Evolutionary conservation across 306 rosid species (phyloP).

Genomic region (Pterocarpus santalinus): DNA sequence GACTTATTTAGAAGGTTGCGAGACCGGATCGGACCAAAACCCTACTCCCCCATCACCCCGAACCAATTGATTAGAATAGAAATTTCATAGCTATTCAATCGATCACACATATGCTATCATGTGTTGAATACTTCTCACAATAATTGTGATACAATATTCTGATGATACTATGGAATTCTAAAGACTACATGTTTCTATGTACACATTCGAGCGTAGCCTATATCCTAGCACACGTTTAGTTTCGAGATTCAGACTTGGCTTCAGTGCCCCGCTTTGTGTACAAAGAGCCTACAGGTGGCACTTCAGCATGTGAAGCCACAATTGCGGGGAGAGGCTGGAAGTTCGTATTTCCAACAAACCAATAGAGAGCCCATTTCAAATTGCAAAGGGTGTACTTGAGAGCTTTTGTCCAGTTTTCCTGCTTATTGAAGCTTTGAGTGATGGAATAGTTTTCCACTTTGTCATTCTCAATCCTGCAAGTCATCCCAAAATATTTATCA

Average conservation of each 20-base stretch:
- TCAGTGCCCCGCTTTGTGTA: slow-evolving; percentile 62
- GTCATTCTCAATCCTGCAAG: slow-evolving; percentile 86
- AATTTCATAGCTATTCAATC: background rate
- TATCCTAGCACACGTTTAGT: slow-evolving; percentile 41
- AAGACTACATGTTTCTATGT: slow-evolving; percentile 42
- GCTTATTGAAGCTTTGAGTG: slow-evolving; percentile 97
- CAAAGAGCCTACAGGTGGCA: slow-evolving; percentile 68
- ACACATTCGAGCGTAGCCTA: slow-evolving; percentile 44
- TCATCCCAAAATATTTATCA: slow-evolving; percentile 43
- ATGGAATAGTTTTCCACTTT: slow-evolving; percentile 92
- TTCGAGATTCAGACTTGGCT: slow-evolving; percentile 60
- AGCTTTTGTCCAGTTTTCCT: slow-evolving; percentile 97
- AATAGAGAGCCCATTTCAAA: slow-evolving; percentile 97
- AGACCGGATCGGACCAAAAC: too few relatives aligned
- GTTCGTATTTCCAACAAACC: slow-evolving; percentile 96
- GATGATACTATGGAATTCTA: slow-evolving; percentile 30
- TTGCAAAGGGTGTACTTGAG: slow-evolving; percentile 95
- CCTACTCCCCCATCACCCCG: too few relatives aligned
- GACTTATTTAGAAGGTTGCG: too few relatives aligned
- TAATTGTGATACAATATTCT: slow-evolving; percentile 27
- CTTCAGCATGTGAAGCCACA: slow-evolving; percentile 74
- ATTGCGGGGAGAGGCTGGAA: slow-evolving; percentile 87
- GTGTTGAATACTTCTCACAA: background rate
- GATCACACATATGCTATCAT: background rate
- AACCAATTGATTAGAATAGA: background rate